These are phyloP conservation scores for Zalaria obscura DNA, from an alignment of 2,329 filamentous ascomycete genomes.

Conservation along the genomic window DNA sequence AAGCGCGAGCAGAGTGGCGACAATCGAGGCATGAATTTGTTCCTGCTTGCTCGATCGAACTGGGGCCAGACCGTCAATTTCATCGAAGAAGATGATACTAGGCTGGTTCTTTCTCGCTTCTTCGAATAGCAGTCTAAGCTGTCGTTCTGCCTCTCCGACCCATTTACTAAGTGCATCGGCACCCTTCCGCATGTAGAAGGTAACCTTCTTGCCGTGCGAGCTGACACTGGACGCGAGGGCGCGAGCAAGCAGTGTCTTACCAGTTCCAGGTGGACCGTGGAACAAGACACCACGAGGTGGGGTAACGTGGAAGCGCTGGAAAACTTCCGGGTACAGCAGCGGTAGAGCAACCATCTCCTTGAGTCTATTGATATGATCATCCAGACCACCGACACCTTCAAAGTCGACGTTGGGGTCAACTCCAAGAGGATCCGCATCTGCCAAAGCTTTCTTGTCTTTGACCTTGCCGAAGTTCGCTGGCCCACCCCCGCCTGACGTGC, in stretches of 20 bases:
- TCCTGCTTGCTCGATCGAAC: conserved; percentile 97
- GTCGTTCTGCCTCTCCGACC: conserved; percentile 95
- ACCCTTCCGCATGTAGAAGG: conserved; percentile 98
- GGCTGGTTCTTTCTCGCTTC: conserved; percentile 92
- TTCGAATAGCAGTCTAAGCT: conserved; percentile 84
- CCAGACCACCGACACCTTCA: conserved; percentile 80
- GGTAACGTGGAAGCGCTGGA: conserved; percentile 79
- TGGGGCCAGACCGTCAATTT: conserved; percentile 92
- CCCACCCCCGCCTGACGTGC: conserved; percentile 31
- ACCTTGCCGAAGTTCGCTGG: conserved; percentile 81
- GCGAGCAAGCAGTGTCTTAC: conserved; percentile 91
- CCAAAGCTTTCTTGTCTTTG: conserved; percentile 81
- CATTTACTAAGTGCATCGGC: conserved; percentile 96
- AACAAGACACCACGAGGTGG: conserved; percentile 91
- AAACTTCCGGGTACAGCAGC: conserved; percentile 87
- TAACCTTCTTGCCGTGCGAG: conserved; percentile 82
- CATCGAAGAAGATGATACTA: conserved; percentile 98
- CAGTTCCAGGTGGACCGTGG: conserved; percentile 91
- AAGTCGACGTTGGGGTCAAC: conserved; percentile 90
- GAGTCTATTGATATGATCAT: conserved; percentile 88
- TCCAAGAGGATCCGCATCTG: conserved; percentile 86
- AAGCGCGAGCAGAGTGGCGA: conserved; percentile 79
- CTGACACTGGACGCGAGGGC: conserved; percentile 86
- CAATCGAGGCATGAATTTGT: conserved; percentile 95
- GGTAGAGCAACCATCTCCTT: conserved; percentile 98